Base-by-base conservation (phyloP, 768 basidiomycete species). In the Leccinum imitatum region DNA sequence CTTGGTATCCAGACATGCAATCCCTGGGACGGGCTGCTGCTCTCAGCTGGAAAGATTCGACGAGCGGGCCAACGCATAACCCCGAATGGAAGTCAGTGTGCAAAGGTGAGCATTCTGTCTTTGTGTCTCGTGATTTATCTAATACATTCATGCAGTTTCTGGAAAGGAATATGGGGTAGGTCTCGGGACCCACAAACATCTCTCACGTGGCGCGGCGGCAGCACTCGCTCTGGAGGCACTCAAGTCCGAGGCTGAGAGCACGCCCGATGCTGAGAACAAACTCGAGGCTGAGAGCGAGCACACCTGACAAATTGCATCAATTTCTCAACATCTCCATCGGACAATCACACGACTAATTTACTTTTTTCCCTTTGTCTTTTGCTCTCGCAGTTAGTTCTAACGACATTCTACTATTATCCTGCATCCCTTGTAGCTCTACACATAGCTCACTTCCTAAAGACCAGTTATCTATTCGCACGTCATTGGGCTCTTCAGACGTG, bases 41-140 rank as follows among this genome's bases (percentile, higher is more conserved):
- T 30, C 76, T 89, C 30, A 84, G 79, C 64, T 90, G 86, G 85
- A 67, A 76, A 21, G 84, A 87, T 50, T 76, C 73, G 0, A 68
- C 65, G 6, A 70, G 70, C 10, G 86, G 85, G 0, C 76, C 77
- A 0, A 72, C 71, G 13, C 78, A 85, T 56, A 72, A 70, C 3
- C 81, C 80, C 6, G 66, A 70, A 41, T 89, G 87, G 87, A 86
- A 77, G 2, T 79, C 76, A 3, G 63, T 79, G 6, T 89, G 87
- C 71, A 87, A 84, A 78, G 80, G 88, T 86, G 52, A 60, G 65
- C 59, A 62, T 65, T 68, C 53, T 35, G 25, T 7, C 44, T 52
- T 50, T 41, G n/a, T 56, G 63, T 52, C 62, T 13, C 57, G 19
- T 30, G 19, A 11, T 55, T 56, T 52, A 13, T 54, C 60, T 74